Evolutionary conservation across 441 rosid genomes (phyloP).

Genomic region (Corymbia citriodora): DNA sequence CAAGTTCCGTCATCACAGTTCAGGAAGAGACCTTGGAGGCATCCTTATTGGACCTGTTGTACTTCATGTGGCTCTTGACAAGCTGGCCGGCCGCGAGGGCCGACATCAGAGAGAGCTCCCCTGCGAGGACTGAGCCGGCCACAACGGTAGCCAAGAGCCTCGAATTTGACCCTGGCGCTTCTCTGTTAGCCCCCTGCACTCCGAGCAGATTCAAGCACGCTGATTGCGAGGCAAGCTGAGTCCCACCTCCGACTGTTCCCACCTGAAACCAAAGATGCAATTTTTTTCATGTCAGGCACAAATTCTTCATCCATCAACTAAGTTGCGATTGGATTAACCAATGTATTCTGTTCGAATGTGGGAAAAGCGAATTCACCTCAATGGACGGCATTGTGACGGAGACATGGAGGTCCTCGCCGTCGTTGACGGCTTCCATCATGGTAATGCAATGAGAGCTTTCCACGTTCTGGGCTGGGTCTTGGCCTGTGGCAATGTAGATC

Average conservation of each 20-base stretch:
- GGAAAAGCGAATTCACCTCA: neutral
- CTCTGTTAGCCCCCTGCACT: neutral
- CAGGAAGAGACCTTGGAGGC: neutral
- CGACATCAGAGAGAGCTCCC: slow-evolving; percentile 2
- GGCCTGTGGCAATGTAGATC: neutral
- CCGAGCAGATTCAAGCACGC: neutral
- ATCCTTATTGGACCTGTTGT: neutral
- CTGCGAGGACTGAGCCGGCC: neutral
- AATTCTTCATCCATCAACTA: neutral
- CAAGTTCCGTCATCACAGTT: neutral
- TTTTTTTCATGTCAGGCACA: no score
- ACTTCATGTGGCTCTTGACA: slow-evolving; percentile 4
- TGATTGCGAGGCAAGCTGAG: neutral
- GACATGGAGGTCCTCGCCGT: slow-evolving; percentile 1
- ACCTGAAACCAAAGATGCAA: neutral
- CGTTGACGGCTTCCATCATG: slow-evolving; percentile 1
- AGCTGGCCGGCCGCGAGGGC: neutral
- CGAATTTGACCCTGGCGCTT: neutral
- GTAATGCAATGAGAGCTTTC: slow-evolving; percentile 2
- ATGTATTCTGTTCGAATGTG: neutral
- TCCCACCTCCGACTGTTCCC: slow-evolving; percentile 1
- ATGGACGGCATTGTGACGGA: neutral
- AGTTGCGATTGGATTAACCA: neutral
- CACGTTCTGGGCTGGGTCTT: neutral
- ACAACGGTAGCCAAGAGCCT: neutral